A percentile compares a stretch with the other conserved stretches of the same genome.
Evolutionary conservation across 164 flowering plant species (phyloP).

Genomic region (Annona cherimola): DNA sequence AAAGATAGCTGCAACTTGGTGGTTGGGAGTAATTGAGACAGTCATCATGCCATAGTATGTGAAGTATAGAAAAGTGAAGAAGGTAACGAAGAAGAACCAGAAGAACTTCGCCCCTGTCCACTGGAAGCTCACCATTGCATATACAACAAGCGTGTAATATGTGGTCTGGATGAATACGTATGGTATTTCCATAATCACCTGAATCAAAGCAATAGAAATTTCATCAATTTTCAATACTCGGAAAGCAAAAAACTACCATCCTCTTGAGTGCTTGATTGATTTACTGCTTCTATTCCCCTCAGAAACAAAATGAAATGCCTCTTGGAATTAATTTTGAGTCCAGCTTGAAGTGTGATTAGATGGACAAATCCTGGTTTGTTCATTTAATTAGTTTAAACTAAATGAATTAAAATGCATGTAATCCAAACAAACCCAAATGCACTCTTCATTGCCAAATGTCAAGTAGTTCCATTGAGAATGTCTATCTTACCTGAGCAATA

Average conservation of each 20-base stretch:
- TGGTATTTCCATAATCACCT: conserved; percentile 40
- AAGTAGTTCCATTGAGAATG: background rate
- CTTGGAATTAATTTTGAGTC: no score
- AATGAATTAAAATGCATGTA: background rate
- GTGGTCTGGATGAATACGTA: conserved; percentile 32
- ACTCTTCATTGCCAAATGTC: background rate
- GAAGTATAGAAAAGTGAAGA: conserved; percentile 44
- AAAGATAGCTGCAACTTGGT: conserved; percentile 41
- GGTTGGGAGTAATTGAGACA: conserved; percentile 47
- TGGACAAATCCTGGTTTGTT: no score
- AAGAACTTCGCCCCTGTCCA: conserved; percentile 39
- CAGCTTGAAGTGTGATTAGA: no score
- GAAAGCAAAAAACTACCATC: no score
- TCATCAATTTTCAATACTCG: no score
- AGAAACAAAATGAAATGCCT: no score
- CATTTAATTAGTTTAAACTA: no score
- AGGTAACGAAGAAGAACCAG: conserved; percentile 42
- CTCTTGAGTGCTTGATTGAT: no score
- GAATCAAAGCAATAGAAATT: conserved; percentile 1
- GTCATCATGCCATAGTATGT: conserved; percentile 59
- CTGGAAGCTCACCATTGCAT: conserved; percentile 43
- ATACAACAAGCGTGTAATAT: conserved; percentile 35
- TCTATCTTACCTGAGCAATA: conserved; percentile 62
- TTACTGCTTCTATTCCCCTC: no score
- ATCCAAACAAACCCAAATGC: background rate